phyloP scores from a whole-genome alignment of 441 rosid species.

The Flueggea neowawraea region DNA sequence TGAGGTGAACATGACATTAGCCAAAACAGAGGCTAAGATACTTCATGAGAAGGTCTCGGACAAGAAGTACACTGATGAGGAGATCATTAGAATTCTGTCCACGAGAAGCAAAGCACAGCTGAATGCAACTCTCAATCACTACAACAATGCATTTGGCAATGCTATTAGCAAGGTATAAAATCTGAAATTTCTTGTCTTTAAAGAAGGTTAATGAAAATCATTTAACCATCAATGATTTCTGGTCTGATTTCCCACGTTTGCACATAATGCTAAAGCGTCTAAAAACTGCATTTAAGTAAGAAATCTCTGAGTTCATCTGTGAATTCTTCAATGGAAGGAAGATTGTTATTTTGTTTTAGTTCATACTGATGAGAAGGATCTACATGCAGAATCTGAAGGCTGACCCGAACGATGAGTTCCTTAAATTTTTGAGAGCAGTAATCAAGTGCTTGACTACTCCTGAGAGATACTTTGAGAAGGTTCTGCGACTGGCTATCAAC shows the following conservation, averaged over 20 bases:
- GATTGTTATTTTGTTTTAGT: neutral
- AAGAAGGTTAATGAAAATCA: neutral
- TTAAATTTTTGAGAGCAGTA: conserved; percentile 62
- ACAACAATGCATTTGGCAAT: conserved; percentile 56
- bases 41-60: conserved; percentile 61
- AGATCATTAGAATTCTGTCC: conserved; percentile 61
- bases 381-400: conserved; percentile 67
- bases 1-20: conserved; percentile 61
- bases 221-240: neutral
- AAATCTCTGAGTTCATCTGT: neutral
- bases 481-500: conserved; percentile 61
- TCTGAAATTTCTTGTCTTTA: neutral
- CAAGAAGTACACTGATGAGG: conserved; percentile 61
- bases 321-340: neutral
- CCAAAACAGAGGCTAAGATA: conserved; percentile 73
- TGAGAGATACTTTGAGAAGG: conserved; percentile 88
- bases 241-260: no score
- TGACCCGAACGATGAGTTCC: conserved; percentile 61
- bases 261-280: neutral
- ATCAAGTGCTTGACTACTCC: conserved; percentile 76
- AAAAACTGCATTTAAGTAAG: neutral
- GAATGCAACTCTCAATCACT: conserved; percentile 69
- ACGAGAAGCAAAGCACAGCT: conserved; percentile 85
- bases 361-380: conserved; percentile 11
- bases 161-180: conserved; percentile 59